These are phyloP conservation scores for Ettlia oleoabundans DNA, from an alignment of 139 green algal species.

Conservation along the genomic window DNA sequence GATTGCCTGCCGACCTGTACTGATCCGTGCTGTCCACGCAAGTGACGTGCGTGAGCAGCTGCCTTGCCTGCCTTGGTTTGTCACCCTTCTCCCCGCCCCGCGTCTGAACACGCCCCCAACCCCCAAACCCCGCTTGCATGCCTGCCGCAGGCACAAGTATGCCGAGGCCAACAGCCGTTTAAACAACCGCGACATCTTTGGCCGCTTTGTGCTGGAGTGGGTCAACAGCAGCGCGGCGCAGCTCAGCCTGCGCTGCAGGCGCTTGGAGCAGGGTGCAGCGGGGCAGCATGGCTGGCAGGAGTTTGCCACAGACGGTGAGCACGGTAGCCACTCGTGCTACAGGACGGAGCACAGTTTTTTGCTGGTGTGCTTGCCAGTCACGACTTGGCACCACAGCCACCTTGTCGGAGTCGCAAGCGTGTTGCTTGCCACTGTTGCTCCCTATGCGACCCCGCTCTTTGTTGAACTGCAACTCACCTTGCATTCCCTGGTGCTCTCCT, in stretches of 20 bases:
- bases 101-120: no score
- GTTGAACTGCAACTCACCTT: not conserved
- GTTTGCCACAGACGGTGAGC: slow-evolving; percentile 27
- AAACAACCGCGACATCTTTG: slow-evolving; percentile 58
- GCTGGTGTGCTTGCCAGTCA: no score
- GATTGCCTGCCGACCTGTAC: not conserved
- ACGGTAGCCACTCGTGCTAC: not conserved
- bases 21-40: not conserved
- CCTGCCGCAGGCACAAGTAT: slow-evolving; percentile 36
- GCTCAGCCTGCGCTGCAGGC: slow-evolving; percentile 41
- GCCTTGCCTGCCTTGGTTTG: no score
- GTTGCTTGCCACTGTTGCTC: not conserved
- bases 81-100: no score
- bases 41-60: no score
- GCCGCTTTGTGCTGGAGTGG: slow-evolving; percentile 55
- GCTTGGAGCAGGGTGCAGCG: slow-evolving; percentile 43
- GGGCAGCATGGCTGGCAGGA: slow-evolving; percentile 32
- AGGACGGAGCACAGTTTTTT: no score
- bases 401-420: not conserved
- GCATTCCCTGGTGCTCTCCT: not conserved
- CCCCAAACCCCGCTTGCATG: no score
- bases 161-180: slow-evolving; percentile 42
- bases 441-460: not conserved
- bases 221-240: slow-evolving; percentile 35
- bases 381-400: no score